Evolutionary conservation across 2,329 filamentous ascomycete species (phyloP).

Genomic region (Pyrenochaeta sp.): DNA sequence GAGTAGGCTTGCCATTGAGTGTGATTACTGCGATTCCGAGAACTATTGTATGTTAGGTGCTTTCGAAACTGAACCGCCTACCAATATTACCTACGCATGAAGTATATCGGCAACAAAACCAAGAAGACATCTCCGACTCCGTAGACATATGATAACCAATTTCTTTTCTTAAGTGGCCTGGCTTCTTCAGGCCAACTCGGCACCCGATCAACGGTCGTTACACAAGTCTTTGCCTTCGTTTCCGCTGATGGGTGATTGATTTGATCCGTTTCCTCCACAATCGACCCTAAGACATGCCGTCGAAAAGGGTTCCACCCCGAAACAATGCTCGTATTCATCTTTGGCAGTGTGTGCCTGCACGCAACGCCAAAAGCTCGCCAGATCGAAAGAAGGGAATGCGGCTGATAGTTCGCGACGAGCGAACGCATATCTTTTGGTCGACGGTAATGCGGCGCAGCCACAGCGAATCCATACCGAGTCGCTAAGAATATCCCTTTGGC

Average conservation of each 20-base stretch:
- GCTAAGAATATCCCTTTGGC: slow-evolving; percentile 13
- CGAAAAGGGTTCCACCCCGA: slow-evolving; percentile 23
- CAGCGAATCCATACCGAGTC: slow-evolving; percentile 25
- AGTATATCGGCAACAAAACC: slow-evolving; percentile 43
- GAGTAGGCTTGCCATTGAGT: slow-evolving; percentile 36
- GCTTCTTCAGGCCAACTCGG: slow-evolving; percentile 44
- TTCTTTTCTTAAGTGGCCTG: slow-evolving; percentile 29
- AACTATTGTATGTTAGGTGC: slow-evolving; percentile 22
- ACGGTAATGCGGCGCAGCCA: slow-evolving; percentile 32
- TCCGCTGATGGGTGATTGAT: neutral
- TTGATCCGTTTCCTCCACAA: slow-evolving; percentile 7
- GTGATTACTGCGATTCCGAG: slow-evolving; percentile 33
- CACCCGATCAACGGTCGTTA: slow-evolving; percentile 29
- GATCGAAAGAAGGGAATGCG: slow-evolving; percentile 12
- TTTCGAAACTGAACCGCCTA: neutral
- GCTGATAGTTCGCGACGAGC: slow-evolving; percentile 34
- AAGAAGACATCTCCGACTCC: slow-evolving; percentile 37
- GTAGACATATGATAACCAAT: slow-evolving; percentile 33
- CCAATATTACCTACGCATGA: slow-evolving; percentile 37
- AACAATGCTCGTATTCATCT: slow-evolving; percentile 19
- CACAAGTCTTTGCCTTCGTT: slow-evolving; percentile 33
- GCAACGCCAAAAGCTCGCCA: slow-evolving; percentile 7
- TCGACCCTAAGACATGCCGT: slow-evolving; percentile 8
- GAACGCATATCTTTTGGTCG: slow-evolving; percentile 34
- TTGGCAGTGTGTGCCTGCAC: slow-evolving; percentile 17